Evolutionary conservation across 208 protist genomes (phyloP).

Genomic region (Tritrichomonas musculus): DNA sequence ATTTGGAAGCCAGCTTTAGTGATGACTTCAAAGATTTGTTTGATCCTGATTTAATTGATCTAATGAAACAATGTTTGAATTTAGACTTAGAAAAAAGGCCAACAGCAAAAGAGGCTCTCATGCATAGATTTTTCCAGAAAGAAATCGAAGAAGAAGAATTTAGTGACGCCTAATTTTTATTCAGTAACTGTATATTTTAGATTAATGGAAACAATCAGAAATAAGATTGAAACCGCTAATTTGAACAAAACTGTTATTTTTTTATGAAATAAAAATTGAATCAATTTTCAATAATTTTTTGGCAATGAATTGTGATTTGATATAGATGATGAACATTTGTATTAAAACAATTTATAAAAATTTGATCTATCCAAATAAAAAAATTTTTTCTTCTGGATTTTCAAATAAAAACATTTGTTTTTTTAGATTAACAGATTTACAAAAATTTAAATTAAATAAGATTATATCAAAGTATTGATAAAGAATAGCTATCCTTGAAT

Average conservation of each 20-base stretch:
- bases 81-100: not conserved
- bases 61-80: not conserved
- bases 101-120: not conserved
- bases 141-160: not conserved
- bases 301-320: not conserved
- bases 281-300: not conserved
- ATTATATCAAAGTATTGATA: not conserved
- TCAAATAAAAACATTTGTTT: not conserved
- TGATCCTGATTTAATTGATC: not conserved
- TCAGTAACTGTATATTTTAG: not conserved
- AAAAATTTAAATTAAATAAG: not conserved
- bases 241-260: not conserved
- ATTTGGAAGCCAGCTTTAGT: not conserved
- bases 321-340: not conserved
- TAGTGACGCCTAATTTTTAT: not conserved
- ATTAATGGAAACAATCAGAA: not conserved
- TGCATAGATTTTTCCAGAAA: not conserved
- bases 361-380: not conserved
- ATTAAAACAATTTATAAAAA: not conserved
- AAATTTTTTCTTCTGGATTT: not conserved
- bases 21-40: not conserved
- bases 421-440: not conserved
- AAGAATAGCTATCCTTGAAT: too few relatives aligned
- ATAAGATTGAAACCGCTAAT: not conserved
- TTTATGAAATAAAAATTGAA: not conserved